These are phyloP conservation scores for Eimeria praecox DNA, from an alignment of 169 alveolate genomes.

Conservation along the genomic window DNA sequence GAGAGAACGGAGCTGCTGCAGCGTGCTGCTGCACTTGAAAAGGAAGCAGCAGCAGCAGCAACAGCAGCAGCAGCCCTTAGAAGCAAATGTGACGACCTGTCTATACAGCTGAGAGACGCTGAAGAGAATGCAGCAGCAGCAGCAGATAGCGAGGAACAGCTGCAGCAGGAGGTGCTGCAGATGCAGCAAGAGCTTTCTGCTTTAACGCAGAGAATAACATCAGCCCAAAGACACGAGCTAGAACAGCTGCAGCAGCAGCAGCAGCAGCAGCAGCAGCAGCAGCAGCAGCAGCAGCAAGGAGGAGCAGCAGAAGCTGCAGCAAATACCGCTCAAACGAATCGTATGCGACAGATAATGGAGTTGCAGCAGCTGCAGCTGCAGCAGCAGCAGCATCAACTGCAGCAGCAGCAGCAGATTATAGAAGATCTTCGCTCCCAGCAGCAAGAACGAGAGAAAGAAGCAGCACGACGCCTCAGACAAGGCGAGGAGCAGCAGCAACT, in stretches of 20 bases:
- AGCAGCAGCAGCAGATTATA: constrained; percentile 61
- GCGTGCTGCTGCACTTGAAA: constrained; percentile 3
- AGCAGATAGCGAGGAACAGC: constrained; percentile 58
- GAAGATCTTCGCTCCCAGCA: constrained; percentile 38
- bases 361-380: constrained; percentile 66
- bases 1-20: constrained; percentile 24
- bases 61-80: background rate
- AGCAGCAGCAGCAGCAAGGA: constrained; percentile 59
- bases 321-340: background rate
- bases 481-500: constrained; percentile 49
- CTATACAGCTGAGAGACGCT: constrained; percentile 55
- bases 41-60: constrained; percentile 31
- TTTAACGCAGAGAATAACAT: constrained; percentile 8
- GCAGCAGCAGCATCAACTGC: constrained; percentile 72
- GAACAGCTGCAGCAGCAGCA: constrained; percentile 70
- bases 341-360: constrained; percentile 34
- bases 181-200: constrained; percentile 62
- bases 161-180: constrained; percentile 66
- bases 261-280: constrained; percentile 54
- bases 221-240: constrained; percentile 16
- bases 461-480: background rate
- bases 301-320: constrained; percentile 14
- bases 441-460: background rate
- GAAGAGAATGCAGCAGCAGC: constrained; percentile 71
- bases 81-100: constrained; percentile 45